A percentile compares a stretch with the other conserved stretches of the same genome.
phyloP scores from a whole-genome alignment of 345 rosid genomes.

The Acer campestre region DNA sequence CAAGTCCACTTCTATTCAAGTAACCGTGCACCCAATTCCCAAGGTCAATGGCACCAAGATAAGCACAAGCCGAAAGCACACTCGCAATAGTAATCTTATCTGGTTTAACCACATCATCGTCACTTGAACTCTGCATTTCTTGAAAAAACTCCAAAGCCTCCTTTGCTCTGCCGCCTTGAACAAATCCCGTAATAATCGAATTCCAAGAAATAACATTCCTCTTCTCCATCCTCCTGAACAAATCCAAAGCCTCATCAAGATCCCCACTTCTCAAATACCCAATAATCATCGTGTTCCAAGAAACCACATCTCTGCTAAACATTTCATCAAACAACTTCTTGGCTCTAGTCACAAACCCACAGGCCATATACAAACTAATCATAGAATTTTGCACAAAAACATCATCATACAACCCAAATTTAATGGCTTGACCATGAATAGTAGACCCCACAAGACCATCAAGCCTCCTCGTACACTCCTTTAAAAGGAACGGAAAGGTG shows the following conservation, averaged over 20 bases:
- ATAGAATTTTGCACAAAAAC: conserved; percentile 51
- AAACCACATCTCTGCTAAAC: conserved; percentile 48
- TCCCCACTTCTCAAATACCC: conserved; percentile 54
- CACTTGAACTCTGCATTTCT: conserved; percentile 41
- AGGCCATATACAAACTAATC: conserved; percentile 34
- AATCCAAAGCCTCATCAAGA: conserved; percentile 43
- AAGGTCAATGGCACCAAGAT: conserved; percentile 54
- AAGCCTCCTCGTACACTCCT: conserved; percentile 43
- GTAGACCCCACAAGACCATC: conserved; percentile 33
- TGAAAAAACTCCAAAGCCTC: conserved; percentile 54
- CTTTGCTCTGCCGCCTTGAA: conserved; percentile 54
- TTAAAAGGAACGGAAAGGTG: conserved; percentile 62
- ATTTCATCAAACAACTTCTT: conserved; percentile 62
- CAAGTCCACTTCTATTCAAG: conserved; percentile 47
- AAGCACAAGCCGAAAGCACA: conserved; percentile 63
- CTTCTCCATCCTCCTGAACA: conserved; percentile 42
- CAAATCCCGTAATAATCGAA: conserved; percentile 59
- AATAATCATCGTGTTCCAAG: conserved; percentile 58
- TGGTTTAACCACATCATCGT: conserved; percentile 31
- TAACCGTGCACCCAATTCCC: conserved; percentile 55
- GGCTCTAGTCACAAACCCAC: conserved; percentile 33
- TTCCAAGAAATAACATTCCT: conserved; percentile 57
- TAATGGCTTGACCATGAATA: conserved; percentile 48
- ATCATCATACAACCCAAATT: conserved; percentile 40
- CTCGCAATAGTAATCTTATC: conserved; percentile 63